Evolutionary conservation across 2,329 filamentous ascomycete species (phyloP).

Genomic region (Aspergillus ibericus): DNA sequence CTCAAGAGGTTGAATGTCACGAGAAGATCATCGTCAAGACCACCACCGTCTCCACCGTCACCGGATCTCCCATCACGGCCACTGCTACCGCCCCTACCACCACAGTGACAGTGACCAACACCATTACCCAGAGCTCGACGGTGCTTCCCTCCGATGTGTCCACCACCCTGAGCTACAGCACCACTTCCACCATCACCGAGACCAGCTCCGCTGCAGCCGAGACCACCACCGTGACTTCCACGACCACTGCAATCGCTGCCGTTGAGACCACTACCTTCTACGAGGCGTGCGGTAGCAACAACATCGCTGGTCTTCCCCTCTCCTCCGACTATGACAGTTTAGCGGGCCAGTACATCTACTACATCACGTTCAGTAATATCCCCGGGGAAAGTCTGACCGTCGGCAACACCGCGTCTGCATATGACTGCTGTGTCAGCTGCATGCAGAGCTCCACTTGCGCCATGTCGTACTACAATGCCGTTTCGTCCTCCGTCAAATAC

Average conservation of each 20-base stretch:
- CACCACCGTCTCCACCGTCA: background rate
- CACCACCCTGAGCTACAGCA: background rate
- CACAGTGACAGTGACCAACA: background rate
- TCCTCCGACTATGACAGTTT: background rate
- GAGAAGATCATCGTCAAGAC: conserved; percentile 2
- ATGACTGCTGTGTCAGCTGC: conserved; percentile 4
- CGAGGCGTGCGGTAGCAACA: background rate
- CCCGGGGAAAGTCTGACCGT: background rate
- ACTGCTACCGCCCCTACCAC: background rate
- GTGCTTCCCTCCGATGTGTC: background rate
- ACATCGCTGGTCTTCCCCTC: background rate
- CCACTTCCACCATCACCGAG: background rate
- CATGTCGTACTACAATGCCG: background rate
- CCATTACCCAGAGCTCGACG: background rate
- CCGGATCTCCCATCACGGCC: background rate
- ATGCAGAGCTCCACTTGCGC: background rate
- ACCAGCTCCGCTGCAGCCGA: background rate
- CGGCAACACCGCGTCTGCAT: background rate
- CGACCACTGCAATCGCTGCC: background rate
- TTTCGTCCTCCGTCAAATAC: background rate
- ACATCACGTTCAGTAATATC: background rate
- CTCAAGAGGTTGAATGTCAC: background rate
- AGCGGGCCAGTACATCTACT: background rate
- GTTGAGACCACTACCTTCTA: background rate
- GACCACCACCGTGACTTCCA: background rate